Conservation (phyloP, 805 yeast species). For the Millerago galiae region DNA sequence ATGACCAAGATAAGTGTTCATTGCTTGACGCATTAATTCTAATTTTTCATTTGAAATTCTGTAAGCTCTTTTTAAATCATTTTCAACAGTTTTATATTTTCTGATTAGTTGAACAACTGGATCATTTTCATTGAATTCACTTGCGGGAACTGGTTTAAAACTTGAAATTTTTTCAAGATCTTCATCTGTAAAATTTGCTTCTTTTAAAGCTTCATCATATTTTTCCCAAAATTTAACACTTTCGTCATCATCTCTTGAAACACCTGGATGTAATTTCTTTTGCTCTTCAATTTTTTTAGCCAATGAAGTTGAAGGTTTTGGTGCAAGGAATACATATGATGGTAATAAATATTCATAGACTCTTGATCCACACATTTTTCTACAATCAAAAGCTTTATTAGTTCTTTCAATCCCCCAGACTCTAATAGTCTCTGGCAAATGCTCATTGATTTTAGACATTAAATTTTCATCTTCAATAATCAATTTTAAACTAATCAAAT, state of each 20-base stretch:
- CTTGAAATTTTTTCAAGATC: slow-evolving; percentile 23
- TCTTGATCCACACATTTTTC: slow-evolving; percentile 94
- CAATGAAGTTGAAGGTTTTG: slow-evolving; percentile 70
- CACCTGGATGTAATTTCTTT: slow-evolving; percentile 48
- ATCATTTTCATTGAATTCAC: slow-evolving; percentile 34
- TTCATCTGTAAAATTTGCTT: slow-evolving; percentile 24
- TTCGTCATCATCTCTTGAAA: slow-evolving; percentile 57
- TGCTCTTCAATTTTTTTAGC: slow-evolving; percentile 53
- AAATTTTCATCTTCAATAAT: slow-evolving; percentile 78
- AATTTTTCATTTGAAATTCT: slow-evolving; percentile 61
- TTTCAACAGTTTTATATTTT: slow-evolving; percentile 56
- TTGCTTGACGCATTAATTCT: slow-evolving; percentile 54
- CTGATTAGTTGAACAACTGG: slow-evolving; percentile 34
- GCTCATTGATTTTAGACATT: slow-evolving; percentile 56
- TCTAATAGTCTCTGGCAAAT: slow-evolving; percentile 79
- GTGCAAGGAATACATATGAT: slow-evolving; percentile 83
- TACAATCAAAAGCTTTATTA: slow-evolving; percentile 87
- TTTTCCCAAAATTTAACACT: slow-evolving; percentile 69
- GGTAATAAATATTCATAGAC: slow-evolving; percentile 92
- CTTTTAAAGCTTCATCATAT: slow-evolving; percentile 34
- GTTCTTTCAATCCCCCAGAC: slow-evolving; percentile 91
- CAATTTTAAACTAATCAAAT: slow-evolving; percentile 77
- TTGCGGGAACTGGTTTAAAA: slow-evolving; percentile 30
- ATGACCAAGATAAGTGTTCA: slow-evolving; percentile 73
- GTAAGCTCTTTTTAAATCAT: slow-evolving; percentile 58